These are phyloP conservation scores for Suhomyces sp. DNA, from an alignment of 805 yeast genomes.

Conservation along the genomic window DNA sequence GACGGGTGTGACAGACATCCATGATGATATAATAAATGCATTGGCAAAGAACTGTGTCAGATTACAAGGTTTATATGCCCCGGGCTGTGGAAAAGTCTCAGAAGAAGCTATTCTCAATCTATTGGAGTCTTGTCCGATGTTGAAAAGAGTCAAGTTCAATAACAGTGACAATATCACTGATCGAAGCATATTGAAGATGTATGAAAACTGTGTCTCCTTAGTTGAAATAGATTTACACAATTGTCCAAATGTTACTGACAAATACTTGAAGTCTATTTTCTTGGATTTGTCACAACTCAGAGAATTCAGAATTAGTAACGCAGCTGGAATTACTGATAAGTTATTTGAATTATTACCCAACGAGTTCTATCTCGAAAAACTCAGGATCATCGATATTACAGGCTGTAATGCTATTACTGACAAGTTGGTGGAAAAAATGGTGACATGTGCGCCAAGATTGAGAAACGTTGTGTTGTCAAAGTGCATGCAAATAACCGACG, in stretches of 20 bases:
- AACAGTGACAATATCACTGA: constrained; percentile 69
- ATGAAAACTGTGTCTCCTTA: constrained; percentile 69
- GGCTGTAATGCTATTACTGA: constrained; percentile 82
- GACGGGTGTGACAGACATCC: constrained; percentile 66
- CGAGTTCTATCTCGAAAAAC: constrained; percentile 52
- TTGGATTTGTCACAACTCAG: constrained; percentile 67
- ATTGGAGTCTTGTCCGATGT: constrained; percentile 62
- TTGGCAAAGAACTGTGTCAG: constrained; percentile 71
- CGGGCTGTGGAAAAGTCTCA: constrained; percentile 73
- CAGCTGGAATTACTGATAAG: constrained; percentile 65
- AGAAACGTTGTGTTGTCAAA: constrained; percentile 88
- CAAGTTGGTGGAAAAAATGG: constrained; percentile 68
- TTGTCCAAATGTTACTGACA: constrained; percentile 71
- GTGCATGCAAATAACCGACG: constrained; percentile 83
- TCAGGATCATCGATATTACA: constrained; percentile 83
- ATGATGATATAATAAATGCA: constrained; percentile 66
- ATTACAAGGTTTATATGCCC: constrained; percentile 87
- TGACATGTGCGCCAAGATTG: constrained; percentile 75
- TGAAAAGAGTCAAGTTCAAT: constrained; percentile 80
- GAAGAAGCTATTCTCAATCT: constrained; percentile 62
- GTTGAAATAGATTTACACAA: constrained; percentile 90
- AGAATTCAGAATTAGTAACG: constrained; percentile 80
- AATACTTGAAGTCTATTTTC: constrained; percentile 57
- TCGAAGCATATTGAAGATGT: constrained; percentile 56
- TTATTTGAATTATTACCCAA: constrained; percentile 57